These are phyloP conservation scores for Phytophthora tubulina DNA, from an alignment of 352 stramenopile species.

Conservation along the genomic window DNA sequence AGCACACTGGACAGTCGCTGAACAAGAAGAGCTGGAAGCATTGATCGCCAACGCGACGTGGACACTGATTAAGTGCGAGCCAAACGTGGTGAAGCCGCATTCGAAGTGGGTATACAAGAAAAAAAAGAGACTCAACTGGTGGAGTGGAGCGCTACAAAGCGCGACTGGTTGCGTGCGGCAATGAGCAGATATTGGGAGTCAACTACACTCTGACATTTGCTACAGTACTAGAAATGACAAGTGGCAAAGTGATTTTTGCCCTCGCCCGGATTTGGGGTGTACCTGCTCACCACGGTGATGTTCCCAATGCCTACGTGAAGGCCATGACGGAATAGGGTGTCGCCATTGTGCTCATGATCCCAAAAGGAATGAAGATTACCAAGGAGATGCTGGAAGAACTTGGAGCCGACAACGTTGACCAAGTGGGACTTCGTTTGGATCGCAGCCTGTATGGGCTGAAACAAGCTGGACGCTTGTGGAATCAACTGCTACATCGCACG, in stretches of 20 bases:
- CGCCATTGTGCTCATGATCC: too few species aligned
- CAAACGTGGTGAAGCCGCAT: too few species aligned
- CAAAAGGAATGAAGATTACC: conserved; percentile 1
- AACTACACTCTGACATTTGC: not conserved
- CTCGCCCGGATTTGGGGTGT: too few species aligned
- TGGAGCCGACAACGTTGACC: not conserved
- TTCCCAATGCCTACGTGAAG: too few species aligned
- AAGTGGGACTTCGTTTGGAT: too few species aligned
- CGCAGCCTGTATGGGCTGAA: conserved; percentile 7
- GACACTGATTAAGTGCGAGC: too few species aligned
- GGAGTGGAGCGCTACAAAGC: not conserved
- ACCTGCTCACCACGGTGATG: too few species aligned
- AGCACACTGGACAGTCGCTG: too few species aligned
- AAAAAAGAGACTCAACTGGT: not conserved
- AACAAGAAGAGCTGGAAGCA: too few species aligned
- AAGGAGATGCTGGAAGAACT: not conserved
- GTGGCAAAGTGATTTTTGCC: conserved; percentile 1
- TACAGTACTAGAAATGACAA: not conserved
- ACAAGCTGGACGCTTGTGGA: conserved; percentile 2
- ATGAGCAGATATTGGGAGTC: not conserved
- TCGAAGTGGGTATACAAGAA: conserved; percentile 1
- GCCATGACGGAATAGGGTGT: too few species aligned
- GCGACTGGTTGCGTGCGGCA: too few species aligned
- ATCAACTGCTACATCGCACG: not conserved
- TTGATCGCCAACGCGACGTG: too few species aligned